Percentiles rank a stretch among this genome's conserved stretches.
phyloP scores from a whole-genome alignment of 208 protist genomes.

The Wallacemonas sp. region DNA sequence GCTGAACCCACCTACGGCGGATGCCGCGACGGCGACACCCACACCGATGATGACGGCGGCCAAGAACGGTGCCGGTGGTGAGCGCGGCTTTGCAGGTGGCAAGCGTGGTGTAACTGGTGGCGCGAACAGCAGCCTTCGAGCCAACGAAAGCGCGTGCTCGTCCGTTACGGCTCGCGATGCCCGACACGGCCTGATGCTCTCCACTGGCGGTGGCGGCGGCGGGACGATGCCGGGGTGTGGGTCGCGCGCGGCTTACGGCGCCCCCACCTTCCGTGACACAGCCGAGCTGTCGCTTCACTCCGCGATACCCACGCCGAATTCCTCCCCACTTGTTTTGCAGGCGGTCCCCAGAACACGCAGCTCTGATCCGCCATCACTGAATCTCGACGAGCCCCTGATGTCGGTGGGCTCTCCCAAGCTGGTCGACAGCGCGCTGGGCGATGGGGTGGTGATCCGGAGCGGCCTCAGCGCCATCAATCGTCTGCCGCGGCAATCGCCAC shows the following conservation, averaged over 20 bases:
- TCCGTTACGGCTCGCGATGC: too few species aligned
- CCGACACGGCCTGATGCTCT: too few species aligned
- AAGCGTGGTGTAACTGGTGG: too few species aligned
- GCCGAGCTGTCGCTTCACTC: constrained; percentile 5
- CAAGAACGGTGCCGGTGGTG: not conserved
- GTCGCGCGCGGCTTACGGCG: not conserved
- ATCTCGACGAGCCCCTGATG: not conserved
- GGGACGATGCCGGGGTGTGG: not conserved
- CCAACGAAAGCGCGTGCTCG: too few species aligned
- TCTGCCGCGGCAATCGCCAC: too few species aligned
- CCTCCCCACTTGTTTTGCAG: too few species aligned
- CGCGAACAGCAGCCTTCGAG: too few species aligned
- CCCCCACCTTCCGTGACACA: not conserved
- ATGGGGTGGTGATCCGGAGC: not conserved
- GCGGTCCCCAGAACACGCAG: too few species aligned
- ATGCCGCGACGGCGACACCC: too few species aligned
- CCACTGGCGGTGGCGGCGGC: too few species aligned
- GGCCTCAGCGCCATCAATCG: not conserved
- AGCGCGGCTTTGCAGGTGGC: not conserved
- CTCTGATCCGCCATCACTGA: not conserved
- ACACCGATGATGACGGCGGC: too few species aligned
- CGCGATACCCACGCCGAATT: not conserved
- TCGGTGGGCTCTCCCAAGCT: not conserved
- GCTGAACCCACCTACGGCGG: too few species aligned
- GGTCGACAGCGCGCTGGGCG: not conserved